Conservation (phyloP, 805 yeast species). For the Danielozyma ontarioensis region DNA sequence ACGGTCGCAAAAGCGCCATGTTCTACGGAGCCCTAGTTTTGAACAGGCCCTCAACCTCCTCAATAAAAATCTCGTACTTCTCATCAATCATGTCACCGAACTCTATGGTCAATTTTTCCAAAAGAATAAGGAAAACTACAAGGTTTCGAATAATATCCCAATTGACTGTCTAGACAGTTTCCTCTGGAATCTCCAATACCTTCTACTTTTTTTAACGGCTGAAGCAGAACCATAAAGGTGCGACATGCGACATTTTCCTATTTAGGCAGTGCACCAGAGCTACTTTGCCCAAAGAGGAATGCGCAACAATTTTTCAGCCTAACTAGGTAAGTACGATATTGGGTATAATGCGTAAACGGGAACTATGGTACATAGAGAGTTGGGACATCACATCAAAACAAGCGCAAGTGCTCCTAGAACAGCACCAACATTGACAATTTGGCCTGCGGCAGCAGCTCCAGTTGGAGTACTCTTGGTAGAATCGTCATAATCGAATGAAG, state of each 20-base stretch:
- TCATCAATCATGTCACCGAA: slow-evolving; percentile 18
- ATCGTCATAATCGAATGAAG: slow-evolving; percentile 3
- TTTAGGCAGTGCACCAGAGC: too few relatives aligned
- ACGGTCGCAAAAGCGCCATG: background rate
- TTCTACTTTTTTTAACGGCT: slow-evolving; percentile 30
- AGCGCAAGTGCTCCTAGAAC: slow-evolving; percentile 10
- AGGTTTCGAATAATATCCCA: slow-evolving; percentile 20
- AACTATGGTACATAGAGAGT: too few relatives aligned
- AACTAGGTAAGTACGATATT: too few relatives aligned
- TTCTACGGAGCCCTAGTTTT: slow-evolving; percentile 18
- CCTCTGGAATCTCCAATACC: slow-evolving; percentile 35
- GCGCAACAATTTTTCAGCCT: too few relatives aligned
- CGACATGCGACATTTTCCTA: background rate
- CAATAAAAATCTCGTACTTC: slow-evolving; percentile 22
- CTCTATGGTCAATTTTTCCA: slow-evolving; percentile 8
- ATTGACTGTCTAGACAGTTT: slow-evolving; percentile 35
- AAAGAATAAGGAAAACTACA: slow-evolving; percentile 4
- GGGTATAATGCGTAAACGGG: too few relatives aligned
- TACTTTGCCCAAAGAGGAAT: background rate
- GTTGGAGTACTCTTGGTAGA: slow-evolving; percentile 3
- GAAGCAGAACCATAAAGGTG: background rate
- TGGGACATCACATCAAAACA: slow-evolving; percentile 7
- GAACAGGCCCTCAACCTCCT: slow-evolving; percentile 29
- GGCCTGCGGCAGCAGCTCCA: background rate
- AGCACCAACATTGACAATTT: slow-evolving; percentile 5